Conservation (phyloP, 495 filamentous ascomycete species). For the Penicillium desertorum region DNA sequence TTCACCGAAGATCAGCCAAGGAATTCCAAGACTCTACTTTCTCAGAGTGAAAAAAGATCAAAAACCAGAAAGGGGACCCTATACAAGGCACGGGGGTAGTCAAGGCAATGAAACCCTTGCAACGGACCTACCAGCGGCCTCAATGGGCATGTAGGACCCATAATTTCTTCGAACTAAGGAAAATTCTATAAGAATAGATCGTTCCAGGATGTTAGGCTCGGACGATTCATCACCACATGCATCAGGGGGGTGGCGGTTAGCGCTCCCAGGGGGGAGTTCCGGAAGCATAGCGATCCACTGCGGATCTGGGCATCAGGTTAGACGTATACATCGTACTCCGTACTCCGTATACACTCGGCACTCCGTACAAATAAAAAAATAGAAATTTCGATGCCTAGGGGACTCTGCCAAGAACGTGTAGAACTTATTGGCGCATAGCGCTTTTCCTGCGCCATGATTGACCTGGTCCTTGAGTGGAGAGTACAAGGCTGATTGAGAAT, state of each 20-base stretch:
- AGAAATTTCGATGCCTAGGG: constrained; percentile 26
- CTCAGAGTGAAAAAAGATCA: neutral
- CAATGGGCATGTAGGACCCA: constrained; percentile 20
- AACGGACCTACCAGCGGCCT: constrained; percentile 24
- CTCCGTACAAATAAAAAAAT: no score
- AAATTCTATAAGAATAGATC: constrained; percentile 20
- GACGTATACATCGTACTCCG: neutral
- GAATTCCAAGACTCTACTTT: constrained; percentile 18
- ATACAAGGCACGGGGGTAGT: neutral
- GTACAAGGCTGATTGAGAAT: constrained; percentile 3
- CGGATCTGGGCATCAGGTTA: constrained; percentile 15
- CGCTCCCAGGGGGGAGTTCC: constrained; percentile 6
- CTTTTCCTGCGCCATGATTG: neutral
- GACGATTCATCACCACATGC: constrained; percentile 12
- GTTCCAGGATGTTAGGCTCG: constrained; percentile 15
- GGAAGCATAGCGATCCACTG: constrained; percentile 15
- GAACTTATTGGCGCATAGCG: neutral
- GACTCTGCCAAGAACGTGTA: constrained; percentile 16
- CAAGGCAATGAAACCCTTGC: constrained; percentile 3
- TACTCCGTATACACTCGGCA: no score
- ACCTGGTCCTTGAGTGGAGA: neutral
- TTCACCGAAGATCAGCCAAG: constrained; percentile 21
- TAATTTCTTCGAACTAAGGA: constrained; percentile 15
- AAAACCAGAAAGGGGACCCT: neutral
- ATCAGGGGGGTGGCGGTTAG: constrained; percentile 10